Conservation (phyloP, 306 rosid genomes). For the Prosopis cineraria region DNA sequence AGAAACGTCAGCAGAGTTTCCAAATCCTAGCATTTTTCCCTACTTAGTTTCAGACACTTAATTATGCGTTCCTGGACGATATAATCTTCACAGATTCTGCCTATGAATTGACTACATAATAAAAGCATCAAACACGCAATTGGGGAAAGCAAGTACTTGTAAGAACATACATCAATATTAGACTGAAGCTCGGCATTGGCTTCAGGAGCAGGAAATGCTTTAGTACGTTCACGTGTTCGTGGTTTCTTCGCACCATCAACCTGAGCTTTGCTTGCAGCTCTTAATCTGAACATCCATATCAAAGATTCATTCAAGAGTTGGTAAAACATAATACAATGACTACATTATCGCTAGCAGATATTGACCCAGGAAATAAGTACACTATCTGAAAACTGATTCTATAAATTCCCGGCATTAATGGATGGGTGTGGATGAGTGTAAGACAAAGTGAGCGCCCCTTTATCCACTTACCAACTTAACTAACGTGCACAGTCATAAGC, state of each 20-base stretch:
- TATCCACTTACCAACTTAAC: conserved; percentile 2
- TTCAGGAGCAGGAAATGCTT: conserved; percentile 73
- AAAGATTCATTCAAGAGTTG: conserved; percentile 8
- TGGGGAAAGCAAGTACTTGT: conserved; percentile 23
- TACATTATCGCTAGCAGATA: conserved; percentile 24
- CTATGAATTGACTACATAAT: background rate
- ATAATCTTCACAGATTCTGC: conserved; percentile 16
- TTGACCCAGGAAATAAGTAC: conserved; percentile 23
- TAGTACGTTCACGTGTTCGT: conserved; percentile 75
- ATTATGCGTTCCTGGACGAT: conserved; percentile 8
- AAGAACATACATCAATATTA: conserved; percentile 74
- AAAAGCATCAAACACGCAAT: conserved; percentile 5
- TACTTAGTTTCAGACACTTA: conserved; percentile 6
- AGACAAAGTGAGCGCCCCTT: background rate
- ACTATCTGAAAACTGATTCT: background rate
- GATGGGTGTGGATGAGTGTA: conserved; percentile 5
- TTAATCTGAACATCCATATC: conserved; percentile 55
- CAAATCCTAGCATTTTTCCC: conserved; percentile 19
- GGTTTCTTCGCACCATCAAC: conserved; percentile 69
- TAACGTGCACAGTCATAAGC: conserved; percentile 8
- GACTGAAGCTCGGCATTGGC: conserved; percentile 93
- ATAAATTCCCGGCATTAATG: background rate
- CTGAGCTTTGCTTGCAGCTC: conserved; percentile 76
- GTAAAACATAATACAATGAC: conserved; percentile 21
- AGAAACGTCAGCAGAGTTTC: background rate